Conservation (phyloP, 2,329 filamentous ascomycete genomes). For the Cryphonectria radicalis region DNA sequence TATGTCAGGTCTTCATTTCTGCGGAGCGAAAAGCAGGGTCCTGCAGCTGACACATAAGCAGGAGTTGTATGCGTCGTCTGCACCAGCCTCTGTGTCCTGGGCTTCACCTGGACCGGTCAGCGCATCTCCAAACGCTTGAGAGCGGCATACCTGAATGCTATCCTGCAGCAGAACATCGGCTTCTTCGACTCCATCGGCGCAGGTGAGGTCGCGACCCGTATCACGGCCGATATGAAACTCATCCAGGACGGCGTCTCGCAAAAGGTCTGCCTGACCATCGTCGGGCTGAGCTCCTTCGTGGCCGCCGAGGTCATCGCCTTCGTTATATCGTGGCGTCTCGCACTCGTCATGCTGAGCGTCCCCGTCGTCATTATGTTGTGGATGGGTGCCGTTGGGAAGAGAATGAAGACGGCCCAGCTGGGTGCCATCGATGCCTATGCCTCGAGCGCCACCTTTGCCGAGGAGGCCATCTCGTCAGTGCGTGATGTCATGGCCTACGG, state of each 20-base stretch:
- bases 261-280: slow-evolving; percentile 7
- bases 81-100: neutral
- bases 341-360: neutral
- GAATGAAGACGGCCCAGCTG: neutral
- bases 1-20: neutral
- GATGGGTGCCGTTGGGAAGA: neutral
- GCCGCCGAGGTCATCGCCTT: slow-evolving; percentile 1
- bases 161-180: neutral
- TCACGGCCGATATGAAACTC: slow-evolving; percentile 4
- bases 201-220: neutral
- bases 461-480: neutral
- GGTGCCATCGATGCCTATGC: neutral
- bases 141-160: neutral
- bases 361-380: neutral
- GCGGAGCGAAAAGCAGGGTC: too few species aligned
- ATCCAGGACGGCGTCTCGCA: slow-evolving; percentile 1
- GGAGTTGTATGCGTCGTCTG: neutral
- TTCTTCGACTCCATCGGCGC: neutral
- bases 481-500: neutral
- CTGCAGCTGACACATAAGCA: neutral
- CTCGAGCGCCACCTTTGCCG: neutral
- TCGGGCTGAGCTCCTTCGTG: neutral
- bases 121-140: neutral
- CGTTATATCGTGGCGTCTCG: neutral
- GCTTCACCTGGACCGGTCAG: neutral